Evolutionary conservation across 192 early-diverging fungal genomes (phyloP), one percentile per base, ranked within the genome.

Genomic region (Backusella circina): DNA sequence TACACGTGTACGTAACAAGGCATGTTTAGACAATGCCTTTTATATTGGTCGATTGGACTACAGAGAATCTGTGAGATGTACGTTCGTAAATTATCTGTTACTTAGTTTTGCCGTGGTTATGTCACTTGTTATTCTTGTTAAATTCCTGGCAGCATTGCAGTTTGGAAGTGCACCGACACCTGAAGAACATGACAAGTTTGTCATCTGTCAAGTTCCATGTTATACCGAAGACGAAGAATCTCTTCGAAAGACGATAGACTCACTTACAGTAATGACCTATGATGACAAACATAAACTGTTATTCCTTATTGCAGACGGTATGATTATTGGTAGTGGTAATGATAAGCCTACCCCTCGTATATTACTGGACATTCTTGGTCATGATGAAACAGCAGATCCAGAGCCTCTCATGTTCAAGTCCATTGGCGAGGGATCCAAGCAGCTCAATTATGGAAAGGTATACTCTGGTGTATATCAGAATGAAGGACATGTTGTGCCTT

Each of bases 221-320:
- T 95, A 95, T 80, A 94, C 93, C 0, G 94, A 95, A 61, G 93
- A 90, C 28, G 94, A 95, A 74, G 88, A 84, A 8, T 94, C 93
- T 1, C 82, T 95, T 18, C 78, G 85, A 38, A 91, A 90, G 44
- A 95, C 94, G 0, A 84, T 95, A 30, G 86, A 93, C 39, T 95
- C 94, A 3, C 74, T 95, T 6, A 88, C 93, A 2, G 84, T 72
- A 1, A 74, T 93, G 65, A 75, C 88, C 8, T 95, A 95, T 75
- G 94, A 94, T 64, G 94, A 95, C 84, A 92, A 91, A 70, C 90
- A 91, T 76, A 95, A 94, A 76, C 77, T 95, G 5, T 54, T 95
- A 5, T 89, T 95, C 61, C 77, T 95, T 16, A 88, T 95, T 73
- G 88, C 89, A 32, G 94, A 95, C 71, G 94, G 94, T 77, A 90